phyloP scores from a whole-genome alignment of 768 basidiomycete genomes.

The Piloderma croceum region DNA sequence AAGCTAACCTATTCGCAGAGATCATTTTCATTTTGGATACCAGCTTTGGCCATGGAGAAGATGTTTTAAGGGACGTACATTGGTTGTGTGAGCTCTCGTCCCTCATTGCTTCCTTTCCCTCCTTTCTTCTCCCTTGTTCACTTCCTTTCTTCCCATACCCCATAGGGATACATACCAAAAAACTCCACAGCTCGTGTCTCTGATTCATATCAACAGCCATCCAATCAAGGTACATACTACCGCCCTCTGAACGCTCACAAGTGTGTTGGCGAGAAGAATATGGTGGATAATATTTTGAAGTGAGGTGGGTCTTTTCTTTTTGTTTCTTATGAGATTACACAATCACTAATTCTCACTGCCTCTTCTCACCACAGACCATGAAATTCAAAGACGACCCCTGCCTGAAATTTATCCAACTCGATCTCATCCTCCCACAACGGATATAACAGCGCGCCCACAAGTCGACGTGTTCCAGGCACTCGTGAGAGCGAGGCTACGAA shows the following conservation, averaged over 20 bases:
- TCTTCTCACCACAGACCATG: constrained; percentile 50
- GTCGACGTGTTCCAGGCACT: constrained; percentile 94
- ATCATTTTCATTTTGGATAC: too few species aligned
- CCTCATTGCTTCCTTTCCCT: too few species aligned
- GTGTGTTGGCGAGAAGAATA: constrained; percentile 83
- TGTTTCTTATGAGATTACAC: neutral
- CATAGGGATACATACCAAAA: too few species aligned
- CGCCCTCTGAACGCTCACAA: constrained; percentile 74
- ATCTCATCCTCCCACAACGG: constrained; percentile 67
- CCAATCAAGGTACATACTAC: constrained; percentile 81
- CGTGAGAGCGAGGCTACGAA: constrained; percentile 82
- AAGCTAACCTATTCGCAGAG: too few species aligned
- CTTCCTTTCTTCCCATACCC: too few species aligned
- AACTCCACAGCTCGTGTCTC: too few species aligned
- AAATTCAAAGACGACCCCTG: constrained; percentile 96
- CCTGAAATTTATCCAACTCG: constrained; percentile 86
- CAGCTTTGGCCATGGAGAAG: too few species aligned
- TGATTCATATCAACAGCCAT: constrained; percentile 91
- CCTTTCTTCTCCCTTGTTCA: too few species aligned
- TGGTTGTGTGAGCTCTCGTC: too few species aligned
- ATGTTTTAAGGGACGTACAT: too few species aligned
- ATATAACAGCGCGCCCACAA: constrained; percentile 81
- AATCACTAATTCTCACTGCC: neutral
- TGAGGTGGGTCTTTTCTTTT: constrained; percentile 18
- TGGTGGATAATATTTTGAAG: constrained; percentile 85